A percentile compares a stretch with the other conserved stretches of the same genome.
Evolutionary conservation across 192 early-diverging fungal species (phyloP).

Genomic region (Tieghemiomyces parasiticus): DNA sequence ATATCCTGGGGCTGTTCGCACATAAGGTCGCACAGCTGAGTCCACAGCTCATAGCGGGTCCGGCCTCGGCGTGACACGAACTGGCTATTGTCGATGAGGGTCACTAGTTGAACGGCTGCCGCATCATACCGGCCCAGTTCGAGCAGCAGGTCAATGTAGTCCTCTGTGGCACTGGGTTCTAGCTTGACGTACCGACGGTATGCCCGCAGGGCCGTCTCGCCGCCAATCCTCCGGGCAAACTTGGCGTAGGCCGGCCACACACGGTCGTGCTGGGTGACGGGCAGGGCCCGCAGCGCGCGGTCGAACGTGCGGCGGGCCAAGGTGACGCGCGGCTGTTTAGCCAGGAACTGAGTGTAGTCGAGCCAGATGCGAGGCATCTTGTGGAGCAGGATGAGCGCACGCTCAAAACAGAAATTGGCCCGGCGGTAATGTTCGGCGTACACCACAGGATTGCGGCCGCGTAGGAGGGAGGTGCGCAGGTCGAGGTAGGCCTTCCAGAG

Average conservation of each 20-base stretch:
- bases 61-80: constrained; percentile 53
- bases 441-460: constrained; percentile 33
- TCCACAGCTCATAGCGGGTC: constrained; percentile 25
- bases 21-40: constrained; percentile 60
- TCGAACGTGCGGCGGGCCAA: constrained; percentile 76
- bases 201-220: constrained; percentile 65
- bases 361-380: constrained; percentile 96
- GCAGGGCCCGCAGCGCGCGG: constrained; percentile 70
- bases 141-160: constrained; percentile 56
- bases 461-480: constrained; percentile 29
- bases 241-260: constrained; percentile 78
- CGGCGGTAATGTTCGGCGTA: constrained; percentile 42
- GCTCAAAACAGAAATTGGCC: constrained; percentile 68
- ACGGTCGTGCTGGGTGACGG: constrained; percentile 82
- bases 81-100: constrained; percentile 53
- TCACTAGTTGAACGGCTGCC: constrained; percentile 56
- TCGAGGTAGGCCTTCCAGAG: constrained; percentile 86
- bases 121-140: constrained; percentile 50
- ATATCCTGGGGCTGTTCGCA: constrained; percentile 53
- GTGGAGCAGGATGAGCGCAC: constrained; percentile 77
- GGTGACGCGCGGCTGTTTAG: constrained; percentile 54
- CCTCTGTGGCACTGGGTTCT: constrained; percentile 66
- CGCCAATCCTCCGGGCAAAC: constrained; percentile 64
- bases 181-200: constrained; percentile 74
- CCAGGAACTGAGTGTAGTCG: constrained; percentile 50